phyloP scores from a whole-genome alignment of 495 filamentous ascomycete species.

The Rostrohypoxylon terebratum region DNA sequence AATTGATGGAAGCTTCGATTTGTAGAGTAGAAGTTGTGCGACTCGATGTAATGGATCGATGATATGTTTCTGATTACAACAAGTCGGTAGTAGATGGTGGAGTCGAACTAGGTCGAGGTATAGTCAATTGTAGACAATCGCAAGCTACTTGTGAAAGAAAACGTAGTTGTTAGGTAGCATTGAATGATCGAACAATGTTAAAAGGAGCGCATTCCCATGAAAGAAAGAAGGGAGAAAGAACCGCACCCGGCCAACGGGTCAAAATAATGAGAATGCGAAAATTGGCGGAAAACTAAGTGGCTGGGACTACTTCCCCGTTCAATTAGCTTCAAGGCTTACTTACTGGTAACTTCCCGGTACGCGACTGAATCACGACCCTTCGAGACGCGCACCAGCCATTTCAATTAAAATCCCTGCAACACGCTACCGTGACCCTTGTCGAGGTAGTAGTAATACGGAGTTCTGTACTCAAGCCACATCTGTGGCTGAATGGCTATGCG shows the following conservation, averaged over 20 bases:
- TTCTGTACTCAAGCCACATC: not conserved
- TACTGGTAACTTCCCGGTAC: conserved; percentile 16
- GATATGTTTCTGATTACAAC: not conserved
- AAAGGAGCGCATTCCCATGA: conserved; percentile 29
- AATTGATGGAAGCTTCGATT: not conserved
- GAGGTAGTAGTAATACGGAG: not conserved
- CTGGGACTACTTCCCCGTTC: conserved; percentile 39
- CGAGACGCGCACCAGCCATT: conserved; percentile 51
- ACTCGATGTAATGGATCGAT: not conserved
- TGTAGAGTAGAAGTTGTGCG: conserved; percentile 13
- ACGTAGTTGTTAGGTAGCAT: conserved; percentile 4
- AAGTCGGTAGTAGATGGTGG: not conserved
- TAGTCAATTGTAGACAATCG: conserved; percentile 19
- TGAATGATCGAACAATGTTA: conserved; percentile 33
- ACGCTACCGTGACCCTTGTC: not conserved
- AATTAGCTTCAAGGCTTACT: not conserved
- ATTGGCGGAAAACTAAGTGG: conserved; percentile 44
- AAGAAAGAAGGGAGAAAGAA: conserved; percentile 34
- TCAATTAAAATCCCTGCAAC: conserved; percentile 51
- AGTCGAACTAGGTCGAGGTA: conserved; percentile 5
- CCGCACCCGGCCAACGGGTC: conserved; percentile 21
- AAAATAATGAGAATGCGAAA: conserved; percentile 38
- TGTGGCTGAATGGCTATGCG: not conserved
- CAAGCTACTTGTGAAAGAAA: conserved; percentile 31
- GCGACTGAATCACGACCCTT: conserved; percentile 37